phyloP scores from a whole-genome alignment of 768 basidiomycete species.

The Austroboletus eburneus region DNA sequence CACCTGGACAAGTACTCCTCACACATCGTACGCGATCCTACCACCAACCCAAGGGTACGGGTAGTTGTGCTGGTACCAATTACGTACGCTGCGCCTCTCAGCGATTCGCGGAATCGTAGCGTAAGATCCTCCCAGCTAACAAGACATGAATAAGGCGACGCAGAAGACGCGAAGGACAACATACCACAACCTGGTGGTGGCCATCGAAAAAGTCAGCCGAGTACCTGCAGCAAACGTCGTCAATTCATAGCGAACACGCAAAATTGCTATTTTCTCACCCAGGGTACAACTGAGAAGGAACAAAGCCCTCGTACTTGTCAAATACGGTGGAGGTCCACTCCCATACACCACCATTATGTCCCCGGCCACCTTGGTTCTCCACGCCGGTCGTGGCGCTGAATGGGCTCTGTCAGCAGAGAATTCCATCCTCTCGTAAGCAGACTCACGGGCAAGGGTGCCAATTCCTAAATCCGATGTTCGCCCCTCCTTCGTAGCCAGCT shows the following conservation, averaged over 20 bases:
- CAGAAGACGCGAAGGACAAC: slow-evolving; percentile 28
- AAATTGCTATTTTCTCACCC: slow-evolving; percentile 45
- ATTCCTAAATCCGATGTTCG: slow-evolving; percentile 84
- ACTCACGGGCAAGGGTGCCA: slow-evolving; percentile 92
- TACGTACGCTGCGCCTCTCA: slow-evolving; percentile 71
- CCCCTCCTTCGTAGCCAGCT: slow-evolving; percentile 68
- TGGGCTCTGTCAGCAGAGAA: background rate
- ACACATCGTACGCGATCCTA: slow-evolving; percentile 54
- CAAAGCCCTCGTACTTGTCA: slow-evolving; percentile 69
- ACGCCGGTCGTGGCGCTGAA: slow-evolving; percentile 65
- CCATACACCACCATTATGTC: slow-evolving; percentile 95
- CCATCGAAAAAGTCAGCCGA: slow-evolving; percentile 91
- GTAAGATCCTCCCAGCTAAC: slow-evolving; percentile 85
- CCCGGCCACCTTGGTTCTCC: slow-evolving; percentile 46
- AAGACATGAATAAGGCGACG: slow-evolving; percentile 1
- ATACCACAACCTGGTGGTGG: slow-evolving; percentile 80
- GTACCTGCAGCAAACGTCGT: slow-evolving; percentile 42
- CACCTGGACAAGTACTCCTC: background rate
- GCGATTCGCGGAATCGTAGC: slow-evolving; percentile 81
- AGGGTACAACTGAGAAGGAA: slow-evolving; percentile 76
- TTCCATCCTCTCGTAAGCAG: background rate
- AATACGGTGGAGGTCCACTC: slow-evolving; percentile 92
- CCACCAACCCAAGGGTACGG: slow-evolving; percentile 87
- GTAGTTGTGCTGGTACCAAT: slow-evolving; percentile 92
- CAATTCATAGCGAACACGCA: background rate